Evolutionary conservation across 2,329 filamentous ascomycete genomes (phyloP).

Genomic region (Aureobasidium sp.): DNA sequence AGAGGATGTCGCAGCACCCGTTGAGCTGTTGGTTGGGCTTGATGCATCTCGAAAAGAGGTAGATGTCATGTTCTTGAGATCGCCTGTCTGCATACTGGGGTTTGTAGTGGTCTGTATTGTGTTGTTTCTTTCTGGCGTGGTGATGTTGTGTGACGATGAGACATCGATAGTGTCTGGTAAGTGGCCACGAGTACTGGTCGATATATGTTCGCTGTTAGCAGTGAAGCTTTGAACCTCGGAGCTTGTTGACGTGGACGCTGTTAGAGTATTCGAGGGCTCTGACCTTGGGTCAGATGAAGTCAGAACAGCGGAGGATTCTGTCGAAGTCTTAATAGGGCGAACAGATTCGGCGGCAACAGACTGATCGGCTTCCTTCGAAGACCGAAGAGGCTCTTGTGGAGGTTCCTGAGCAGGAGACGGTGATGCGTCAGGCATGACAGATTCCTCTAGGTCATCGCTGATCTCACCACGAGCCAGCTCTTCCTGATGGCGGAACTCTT

Average conservation of each 20-base stretch:
- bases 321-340: neutral
- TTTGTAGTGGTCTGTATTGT: conserved; percentile 28
- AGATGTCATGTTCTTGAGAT: neutral
- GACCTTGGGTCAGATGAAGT: neutral
- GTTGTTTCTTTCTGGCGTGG: conserved; percentile 36
- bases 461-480: conserved; percentile 54
- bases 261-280: neutral
- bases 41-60: neutral
- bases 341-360: conserved; percentile 5
- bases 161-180: neutral
- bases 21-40: neutral
- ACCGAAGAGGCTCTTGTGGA: neutral
- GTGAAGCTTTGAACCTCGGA: neutral
- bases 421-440: conserved; percentile 21
- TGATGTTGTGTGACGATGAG: neutral
- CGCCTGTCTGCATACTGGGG: neutral
- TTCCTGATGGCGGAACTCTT: conserved; percentile 84
- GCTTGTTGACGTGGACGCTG: neutral
- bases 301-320: neutral
- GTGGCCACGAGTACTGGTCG: neutral
- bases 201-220: neutral
- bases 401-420: conserved; percentile 12
- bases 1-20: neutral
- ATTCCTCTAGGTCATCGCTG: conserved; percentile 55
- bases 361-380: conserved; percentile 17